phyloP scores from a whole-genome alignment of 805 yeast genomes.

The Pichia insulana region DNA sequence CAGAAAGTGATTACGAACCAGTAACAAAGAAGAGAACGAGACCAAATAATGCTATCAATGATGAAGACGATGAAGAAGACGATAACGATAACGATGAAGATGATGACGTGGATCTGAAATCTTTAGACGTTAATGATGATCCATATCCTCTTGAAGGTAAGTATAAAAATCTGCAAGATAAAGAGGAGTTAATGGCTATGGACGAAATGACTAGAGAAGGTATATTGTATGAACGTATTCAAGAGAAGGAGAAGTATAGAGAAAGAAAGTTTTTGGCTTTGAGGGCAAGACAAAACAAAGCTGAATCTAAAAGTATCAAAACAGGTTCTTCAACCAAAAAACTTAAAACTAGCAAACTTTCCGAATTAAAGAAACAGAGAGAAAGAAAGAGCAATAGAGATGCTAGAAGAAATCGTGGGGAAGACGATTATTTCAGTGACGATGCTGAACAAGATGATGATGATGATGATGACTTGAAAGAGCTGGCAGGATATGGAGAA shows the following conservation, averaged over 20 bases:
- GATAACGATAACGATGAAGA: slow-evolving; percentile 23
- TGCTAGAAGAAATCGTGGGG: slow-evolving; percentile 6
- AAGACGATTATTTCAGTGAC: slow-evolving; percentile 18
- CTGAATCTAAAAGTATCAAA: slow-evolving; percentile 28
- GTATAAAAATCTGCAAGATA: slow-evolving; percentile 75
- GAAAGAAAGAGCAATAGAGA: slow-evolving; percentile 22
- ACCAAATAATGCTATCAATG: slow-evolving; percentile 17
- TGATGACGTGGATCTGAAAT: slow-evolving; percentile 23
- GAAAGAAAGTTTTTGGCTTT: slow-evolving; percentile 79
- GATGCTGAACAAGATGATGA: slow-evolving; percentile 26
- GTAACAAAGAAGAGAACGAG: slow-evolving; percentile 16
- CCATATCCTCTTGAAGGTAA: slow-evolving; percentile 95
- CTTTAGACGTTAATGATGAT: slow-evolving; percentile 31
- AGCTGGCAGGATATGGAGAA: slow-evolving; percentile 23
- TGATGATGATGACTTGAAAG: slow-evolving; percentile 38
- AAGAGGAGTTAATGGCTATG: slow-evolving; percentile 53
- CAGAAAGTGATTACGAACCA: slow-evolving; percentile 32
- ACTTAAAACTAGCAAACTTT: slow-evolving; percentile 27
- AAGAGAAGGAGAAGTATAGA: slow-evolving; percentile 79
- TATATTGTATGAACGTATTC: slow-evolving; percentile 83
- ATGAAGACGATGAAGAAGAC: slow-evolving; percentile 24
- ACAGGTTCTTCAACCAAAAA: slow-evolving; percentile 19
- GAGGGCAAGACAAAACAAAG: slow-evolving; percentile 57
- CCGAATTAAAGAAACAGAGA: slow-evolving; percentile 31
- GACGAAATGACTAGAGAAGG: slow-evolving; percentile 92